Evolutionary conservation across 1,284 basidiomycete genomes (phyloP), one percentile per base, ranked within the genome.

Genomic region (Pseudozyma flocculosa): DNA sequence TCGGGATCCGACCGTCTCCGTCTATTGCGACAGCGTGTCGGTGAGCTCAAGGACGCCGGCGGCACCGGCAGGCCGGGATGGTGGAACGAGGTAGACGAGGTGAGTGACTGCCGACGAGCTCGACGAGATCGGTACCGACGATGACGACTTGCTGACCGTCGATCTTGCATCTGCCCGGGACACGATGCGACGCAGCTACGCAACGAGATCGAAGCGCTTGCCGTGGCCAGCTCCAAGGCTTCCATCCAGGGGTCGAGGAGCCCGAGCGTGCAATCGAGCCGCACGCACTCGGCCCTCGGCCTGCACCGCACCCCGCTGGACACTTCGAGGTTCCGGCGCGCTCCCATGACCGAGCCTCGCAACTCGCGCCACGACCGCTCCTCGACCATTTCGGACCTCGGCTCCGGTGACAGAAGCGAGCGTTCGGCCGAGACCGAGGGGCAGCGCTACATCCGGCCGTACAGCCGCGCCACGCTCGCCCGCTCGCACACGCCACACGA

Each of bases 11-110:
- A 63, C 52, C 13, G 61, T 50, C 13, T 40, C 19, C 22, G 56
- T 48, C 2, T 48, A 46, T 5, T 65, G 54, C 4, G 26, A 40
- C 26, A 54, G 21, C 38, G 38, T 10, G n/a, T 21, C 38, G 38
- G 38, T 8, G 38, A 40, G 4, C 38, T 40, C 9, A 40, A 40
- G 38, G 18, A 40, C 3, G 18, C 54, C 46, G 45, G 45, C 36
- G 50, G 48, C n/a, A 57, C 54, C 17, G 62, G 48, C 37, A 50
- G 48, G 26, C 50, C 54, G 5, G 53, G 48, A 8, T 43, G 43
- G 1, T 34, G 34, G 15, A 19, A 48, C 29, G 47, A 45, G 38
- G 11, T n/a, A 43, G 45, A 19, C 44, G 26, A 15, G 45, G 49
- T 29, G 48, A 58, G 21, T 32, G 13, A 29, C 29, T n/a, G n/a